Evolutionary conservation across 768 basidiomycete genomes (phyloP).

Genomic region (Termitomyces sp.): DNA sequence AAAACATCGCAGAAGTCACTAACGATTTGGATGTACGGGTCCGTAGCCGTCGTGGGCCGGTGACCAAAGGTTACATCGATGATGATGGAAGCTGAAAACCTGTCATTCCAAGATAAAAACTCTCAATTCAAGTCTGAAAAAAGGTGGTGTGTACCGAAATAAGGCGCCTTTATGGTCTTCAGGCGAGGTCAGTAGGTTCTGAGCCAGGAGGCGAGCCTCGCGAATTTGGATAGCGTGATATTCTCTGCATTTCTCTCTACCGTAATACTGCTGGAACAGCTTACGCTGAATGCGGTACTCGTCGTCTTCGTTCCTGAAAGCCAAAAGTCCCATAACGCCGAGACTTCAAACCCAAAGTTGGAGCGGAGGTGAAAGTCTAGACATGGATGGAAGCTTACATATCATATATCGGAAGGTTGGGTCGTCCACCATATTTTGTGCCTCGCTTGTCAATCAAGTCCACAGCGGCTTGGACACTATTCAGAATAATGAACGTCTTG

Average conservation of each 20-base stretch:
- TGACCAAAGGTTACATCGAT: conserved; percentile 13
- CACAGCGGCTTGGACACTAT: background rate
- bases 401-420: conserved; percentile 15
- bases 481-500: conserved; percentile 16
- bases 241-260: conserved; percentile 4
- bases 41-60: background rate
- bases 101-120: background rate
- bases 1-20: background rate
- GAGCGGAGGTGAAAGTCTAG: background rate
- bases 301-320: background rate
- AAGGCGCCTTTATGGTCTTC: background rate
- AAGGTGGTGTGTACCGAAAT: background rate
- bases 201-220: conserved; percentile 15
- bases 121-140: background rate
- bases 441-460: background rate
- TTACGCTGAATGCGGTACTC: conserved; percentile 9
- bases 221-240: conserved; percentile 9
- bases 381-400: background rate
- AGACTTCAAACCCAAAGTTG: background rate
- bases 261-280: conserved; percentile 1
- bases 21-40: conserved; percentile 8
- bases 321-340: background rate
- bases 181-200: conserved; percentile 7
- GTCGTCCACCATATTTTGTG: conserved; percentile 1
- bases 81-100: conserved; percentile 10